These are phyloP conservation scores for Neurospora terricola DNA, from an alignment of 495 filamentous ascomycete genomes.

Conservation along the genomic window DNA sequence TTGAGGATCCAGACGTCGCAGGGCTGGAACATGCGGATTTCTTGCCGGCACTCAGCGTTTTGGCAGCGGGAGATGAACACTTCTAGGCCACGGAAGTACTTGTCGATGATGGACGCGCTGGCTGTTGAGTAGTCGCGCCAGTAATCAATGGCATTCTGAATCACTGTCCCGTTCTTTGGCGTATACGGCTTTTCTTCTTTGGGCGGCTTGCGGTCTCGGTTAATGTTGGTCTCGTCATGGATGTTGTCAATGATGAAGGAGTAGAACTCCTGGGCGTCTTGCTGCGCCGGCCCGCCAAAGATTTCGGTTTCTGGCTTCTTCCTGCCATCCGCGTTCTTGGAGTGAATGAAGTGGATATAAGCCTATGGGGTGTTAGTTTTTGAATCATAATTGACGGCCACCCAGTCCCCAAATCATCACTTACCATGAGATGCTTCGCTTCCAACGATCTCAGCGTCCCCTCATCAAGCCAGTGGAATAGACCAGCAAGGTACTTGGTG, in stretches of 20 bases:
- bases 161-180: conserved; percentile 11
- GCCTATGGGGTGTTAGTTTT: conserved; percentile 26
- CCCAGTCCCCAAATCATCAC: conserved; percentile 4
- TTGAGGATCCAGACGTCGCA: conserved; percentile 16
- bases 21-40: conserved; percentile 13
- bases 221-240: conserved; percentile 30
- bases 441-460: conserved; percentile 45
- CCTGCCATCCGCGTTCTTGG: conserved; percentile 6
- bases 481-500: conserved; percentile 60
- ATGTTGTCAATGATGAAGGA: conserved; percentile 31
- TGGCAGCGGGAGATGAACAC: conserved; percentile 18
- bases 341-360: conserved; percentile 27
- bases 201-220: conserved; percentile 12
- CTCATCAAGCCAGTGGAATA: conserved; percentile 61
- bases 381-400: neutral
- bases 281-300: conserved; percentile 31
- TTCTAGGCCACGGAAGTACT: conserved; percentile 29
- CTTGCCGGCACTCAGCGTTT: conserved; percentile 12
- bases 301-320: conserved; percentile 3
- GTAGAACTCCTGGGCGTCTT: conserved; percentile 35
- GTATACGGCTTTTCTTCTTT: conserved; percentile 11
- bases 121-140: conserved; percentile 18
- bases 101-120: conserved; percentile 23
- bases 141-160: conserved; percentile 16
- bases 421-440: conserved; percentile 55